A percentile compares a stretch with the other conserved stretches of the same genome.
Evolutionary conservation across 352 stramenopile species (phyloP).

Genomic region (Phytophthora pisi): DNA sequence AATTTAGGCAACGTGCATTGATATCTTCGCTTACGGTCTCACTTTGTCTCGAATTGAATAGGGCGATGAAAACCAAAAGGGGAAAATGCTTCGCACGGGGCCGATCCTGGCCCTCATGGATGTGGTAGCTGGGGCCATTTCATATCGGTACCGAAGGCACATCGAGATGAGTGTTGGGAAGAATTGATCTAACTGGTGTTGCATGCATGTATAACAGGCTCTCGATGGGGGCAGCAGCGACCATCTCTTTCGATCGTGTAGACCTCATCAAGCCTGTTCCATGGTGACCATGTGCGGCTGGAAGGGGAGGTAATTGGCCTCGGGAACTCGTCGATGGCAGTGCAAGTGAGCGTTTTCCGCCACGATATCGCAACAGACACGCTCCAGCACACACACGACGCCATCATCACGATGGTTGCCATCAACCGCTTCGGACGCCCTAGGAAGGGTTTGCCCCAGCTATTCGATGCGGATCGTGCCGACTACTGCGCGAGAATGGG

Average conservation of each 20-base stretch:
- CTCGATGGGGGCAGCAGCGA: slow-evolving; percentile 43
- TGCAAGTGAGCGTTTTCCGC: slow-evolving; percentile 57
- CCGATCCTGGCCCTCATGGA: slow-evolving; percentile 66
- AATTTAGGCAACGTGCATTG: background rate
- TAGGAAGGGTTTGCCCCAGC: slow-evolving; percentile 43
- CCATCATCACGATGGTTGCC: slow-evolving; percentile 69
- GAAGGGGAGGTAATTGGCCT: slow-evolving; percentile 56
- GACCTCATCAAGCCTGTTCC: slow-evolving; percentile 58
- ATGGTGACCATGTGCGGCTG: slow-evolving; percentile 56
- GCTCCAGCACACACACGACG: slow-evolving; percentile 62
- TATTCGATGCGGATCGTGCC: slow-evolving; percentile 45
- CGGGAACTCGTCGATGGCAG: slow-evolving; percentile 57
- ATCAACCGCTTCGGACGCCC: slow-evolving; percentile 57
- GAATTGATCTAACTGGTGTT: slow-evolving; percentile 48
- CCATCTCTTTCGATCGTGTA: slow-evolving; percentile 65
- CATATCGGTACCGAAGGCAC: slow-evolving; percentile 20
- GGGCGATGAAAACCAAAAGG: slow-evolving; percentile 57
- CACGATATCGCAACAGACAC: slow-evolving; percentile 43
- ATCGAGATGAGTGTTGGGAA: slow-evolving; percentile 24
- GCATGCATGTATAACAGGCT: slow-evolving; percentile 43
- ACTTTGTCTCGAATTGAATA: slow-evolving; percentile 3
- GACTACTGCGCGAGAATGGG: slow-evolving; percentile 53
- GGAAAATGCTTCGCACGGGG: slow-evolving; percentile 46
- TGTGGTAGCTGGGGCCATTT: slow-evolving; percentile 50
- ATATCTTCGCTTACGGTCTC: too few species aligned